Conservation (phyloP, 176 grass and related monocot species). For the Pontederia paniculata region DNA sequence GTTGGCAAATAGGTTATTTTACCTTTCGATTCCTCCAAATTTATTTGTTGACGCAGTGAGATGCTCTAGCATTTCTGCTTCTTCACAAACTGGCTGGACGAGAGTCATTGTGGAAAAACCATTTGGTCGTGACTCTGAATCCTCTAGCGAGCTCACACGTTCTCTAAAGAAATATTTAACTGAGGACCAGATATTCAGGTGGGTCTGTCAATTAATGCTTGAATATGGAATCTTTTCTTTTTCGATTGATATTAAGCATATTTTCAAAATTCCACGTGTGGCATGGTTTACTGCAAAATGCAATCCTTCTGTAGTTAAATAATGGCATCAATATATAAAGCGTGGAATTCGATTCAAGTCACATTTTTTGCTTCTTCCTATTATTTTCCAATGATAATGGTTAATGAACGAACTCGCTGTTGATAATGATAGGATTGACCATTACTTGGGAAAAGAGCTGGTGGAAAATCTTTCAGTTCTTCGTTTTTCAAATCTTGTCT, state of each 20-base stretch:
- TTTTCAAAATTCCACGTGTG: background rate
- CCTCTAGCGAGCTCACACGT: slow-evolving; percentile 62
- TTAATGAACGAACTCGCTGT: background rate
- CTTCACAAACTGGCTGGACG: slow-evolving; percentile 57
- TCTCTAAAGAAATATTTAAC: slow-evolving; percentile 56
- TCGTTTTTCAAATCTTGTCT: slow-evolving; percentile 95
- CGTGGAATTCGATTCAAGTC: too few relatives aligned
- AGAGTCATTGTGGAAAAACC: slow-evolving; percentile 93
- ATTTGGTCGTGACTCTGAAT: slow-evolving; percentile 82
- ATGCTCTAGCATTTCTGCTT: slow-evolving; percentile 48
- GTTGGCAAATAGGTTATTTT: slow-evolving; percentile 68
- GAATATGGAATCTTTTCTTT: background rate
- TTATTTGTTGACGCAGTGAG: slow-evolving; percentile 96
- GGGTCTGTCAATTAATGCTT: background rate
- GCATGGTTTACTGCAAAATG: too few relatives aligned
- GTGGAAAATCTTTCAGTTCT: slow-evolving; percentile 97
- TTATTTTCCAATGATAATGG: background rate
- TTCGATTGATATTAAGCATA: background rate
- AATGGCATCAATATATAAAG: too few relatives aligned
- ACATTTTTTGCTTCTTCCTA: background rate
- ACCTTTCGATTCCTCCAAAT: slow-evolving; percentile 82
- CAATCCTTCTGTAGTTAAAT: too few relatives aligned
- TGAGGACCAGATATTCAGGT: slow-evolving; percentile 97
- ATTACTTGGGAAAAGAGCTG: slow-evolving; percentile 94
- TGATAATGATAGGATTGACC: slow-evolving; percentile 55